Conservation (phyloP, 2,329 filamentous ascomycete genomes). For the Neofusicoccum laricinum region DNA sequence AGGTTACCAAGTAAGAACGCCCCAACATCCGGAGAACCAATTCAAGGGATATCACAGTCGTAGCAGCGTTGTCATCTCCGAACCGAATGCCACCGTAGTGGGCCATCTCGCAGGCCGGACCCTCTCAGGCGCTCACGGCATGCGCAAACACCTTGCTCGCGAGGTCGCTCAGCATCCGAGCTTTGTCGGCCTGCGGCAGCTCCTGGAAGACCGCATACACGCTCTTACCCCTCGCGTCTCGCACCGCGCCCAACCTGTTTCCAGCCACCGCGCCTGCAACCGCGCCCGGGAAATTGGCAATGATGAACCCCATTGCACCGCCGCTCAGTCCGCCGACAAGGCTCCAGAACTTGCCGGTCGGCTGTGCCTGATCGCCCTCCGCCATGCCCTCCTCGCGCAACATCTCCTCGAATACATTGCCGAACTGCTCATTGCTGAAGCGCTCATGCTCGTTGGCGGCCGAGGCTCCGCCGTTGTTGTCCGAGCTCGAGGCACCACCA, state of each 20-base stretch:
- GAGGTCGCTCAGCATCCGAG: conserved; percentile 76
- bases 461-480: conserved; percentile 25
- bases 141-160: conserved; percentile 84
- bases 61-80: background rate
- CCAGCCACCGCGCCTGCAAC: conserved; percentile 89
- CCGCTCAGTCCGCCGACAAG: conserved; percentile 82
- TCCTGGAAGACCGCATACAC: conserved; percentile 92
- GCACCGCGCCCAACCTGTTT: conserved; percentile 83
- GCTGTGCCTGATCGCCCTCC: conserved; percentile 59
- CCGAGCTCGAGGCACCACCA: conserved; percentile 24
- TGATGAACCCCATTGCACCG: conserved; percentile 88
- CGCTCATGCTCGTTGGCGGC: conserved; percentile 50
- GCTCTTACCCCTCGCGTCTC: conserved; percentile 90
- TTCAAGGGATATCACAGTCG: conserved; percentile 14
- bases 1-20: background rate
- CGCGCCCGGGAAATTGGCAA: conserved; percentile 86
- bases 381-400: conserved; percentile 63
- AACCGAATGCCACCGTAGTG: too few species aligned
- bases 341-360: conserved; percentile 79
- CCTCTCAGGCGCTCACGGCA: conserved; percentile 50
- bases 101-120: background rate
- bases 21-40: background rate
- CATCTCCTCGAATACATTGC: conserved; percentile 60
- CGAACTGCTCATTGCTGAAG: conserved; percentile 77
- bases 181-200: conserved; percentile 77